A percentile compares a stretch with the other conserved stretches of the same genome.
phyloP scores from a whole-genome alignment of 352 stramenopile species.

The Globisporangium paroecandrum region DNA sequence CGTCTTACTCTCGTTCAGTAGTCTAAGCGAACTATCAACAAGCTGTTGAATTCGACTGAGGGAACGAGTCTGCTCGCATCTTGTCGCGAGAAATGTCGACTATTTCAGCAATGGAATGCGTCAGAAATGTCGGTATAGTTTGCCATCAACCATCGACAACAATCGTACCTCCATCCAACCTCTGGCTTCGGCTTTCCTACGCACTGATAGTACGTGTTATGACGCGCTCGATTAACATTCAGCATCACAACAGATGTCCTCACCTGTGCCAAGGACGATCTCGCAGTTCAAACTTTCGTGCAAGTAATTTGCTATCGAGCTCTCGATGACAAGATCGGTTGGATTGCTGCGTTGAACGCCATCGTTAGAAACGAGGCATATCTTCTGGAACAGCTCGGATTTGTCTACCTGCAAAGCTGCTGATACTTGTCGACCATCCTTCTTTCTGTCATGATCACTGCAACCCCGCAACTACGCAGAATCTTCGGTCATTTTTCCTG shows the following conservation, averaged over 20 bases:
- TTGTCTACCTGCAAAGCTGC: constrained; percentile 23
- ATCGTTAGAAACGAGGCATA: background rate
- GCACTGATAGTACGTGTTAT: constrained; percentile 17
- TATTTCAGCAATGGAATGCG: background rate
- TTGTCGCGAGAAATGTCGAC: constrained; percentile 16
- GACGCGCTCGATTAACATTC: too few relatives aligned
- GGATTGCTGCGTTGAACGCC: constrained; percentile 6
- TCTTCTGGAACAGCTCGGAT: background rate
- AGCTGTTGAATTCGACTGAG: background rate
- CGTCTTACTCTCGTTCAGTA: constrained; percentile 32
- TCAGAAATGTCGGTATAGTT: background rate
- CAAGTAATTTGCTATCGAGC: constrained; percentile 7
- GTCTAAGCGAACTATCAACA: constrained; percentile 29
- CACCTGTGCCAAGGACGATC: constrained; percentile 20
- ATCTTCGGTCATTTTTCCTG: background rate
- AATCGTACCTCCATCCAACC: constrained; percentile 15
- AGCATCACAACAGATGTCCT: constrained; percentile 8
- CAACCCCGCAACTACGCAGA: constrained; percentile 18
- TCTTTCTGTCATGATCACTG: constrained; percentile 29
- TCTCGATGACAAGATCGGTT: constrained; percentile 14
- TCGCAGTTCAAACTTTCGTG: constrained; percentile 17
- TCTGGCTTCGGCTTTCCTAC: constrained; percentile 24
- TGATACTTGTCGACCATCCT: constrained; percentile 20
- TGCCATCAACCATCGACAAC: background rate
- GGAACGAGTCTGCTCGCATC: background rate